These are phyloP conservation scores for Boletus huronensis DNA, from an alignment of 768 basidiomycete species.

Conservation along the genomic window DNA sequence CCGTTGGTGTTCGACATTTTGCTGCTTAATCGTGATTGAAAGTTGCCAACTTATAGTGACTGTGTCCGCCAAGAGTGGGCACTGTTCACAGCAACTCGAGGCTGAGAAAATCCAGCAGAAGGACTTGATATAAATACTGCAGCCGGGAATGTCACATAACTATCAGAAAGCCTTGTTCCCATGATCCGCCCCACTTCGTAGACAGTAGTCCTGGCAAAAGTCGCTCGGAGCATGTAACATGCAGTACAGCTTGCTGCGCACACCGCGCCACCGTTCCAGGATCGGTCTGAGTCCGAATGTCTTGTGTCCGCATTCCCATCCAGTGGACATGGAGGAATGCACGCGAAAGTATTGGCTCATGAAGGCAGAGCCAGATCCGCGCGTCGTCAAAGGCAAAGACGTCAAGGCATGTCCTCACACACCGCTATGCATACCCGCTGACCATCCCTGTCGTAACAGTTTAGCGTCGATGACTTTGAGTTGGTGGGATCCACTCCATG, in stretches of 20 bases:
- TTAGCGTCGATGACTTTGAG: conserved; percentile 87
- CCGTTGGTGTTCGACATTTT: conserved; percentile 27
- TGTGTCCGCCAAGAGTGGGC: not conserved
- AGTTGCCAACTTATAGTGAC: conserved; percentile 15
- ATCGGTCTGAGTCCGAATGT: not conserved
- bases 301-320: not conserved
- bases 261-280: not conserved
- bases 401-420: conserved; percentile 55
- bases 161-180: not conserved
- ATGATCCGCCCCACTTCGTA: not conserved
- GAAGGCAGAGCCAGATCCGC: conserved; percentile 84
- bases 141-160: conserved; percentile 3
- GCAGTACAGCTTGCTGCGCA: not conserved
- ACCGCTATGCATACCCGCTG: not conserved
- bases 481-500: conserved; percentile 64
- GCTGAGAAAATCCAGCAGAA: conserved; percentile 1
- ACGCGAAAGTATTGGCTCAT: conserved; percentile 56
- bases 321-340: conserved; percentile 3
- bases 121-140: not conserved
- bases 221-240: not conserved
- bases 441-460: conserved; percentile 41
- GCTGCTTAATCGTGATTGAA: not conserved
- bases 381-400: conserved; percentile 82
- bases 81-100: conserved; percentile 1
- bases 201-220: not conserved